These are phyloP conservation scores for Xanthoconium separans DNA, from an alignment of 1,284 basidiomycete genomes.

Conservation along the genomic window DNA sequence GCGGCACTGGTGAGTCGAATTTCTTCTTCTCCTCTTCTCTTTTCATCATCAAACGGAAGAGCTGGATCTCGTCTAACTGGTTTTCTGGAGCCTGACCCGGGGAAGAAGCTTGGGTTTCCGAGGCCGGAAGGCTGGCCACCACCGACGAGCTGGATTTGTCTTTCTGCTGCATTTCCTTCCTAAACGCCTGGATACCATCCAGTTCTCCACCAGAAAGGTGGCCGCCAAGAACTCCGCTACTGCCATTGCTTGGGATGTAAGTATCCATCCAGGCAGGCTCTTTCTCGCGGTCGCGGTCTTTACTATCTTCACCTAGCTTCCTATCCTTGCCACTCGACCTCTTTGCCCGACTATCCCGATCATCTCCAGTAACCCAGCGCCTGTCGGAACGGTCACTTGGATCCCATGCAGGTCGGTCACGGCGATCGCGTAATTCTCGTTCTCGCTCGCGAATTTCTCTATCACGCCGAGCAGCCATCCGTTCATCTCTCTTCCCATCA, in stretches of 20 bases:
- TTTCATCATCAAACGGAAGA: conserved; percentile 86
- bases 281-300: conserved; percentile 67
- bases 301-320: conserved; percentile 53
- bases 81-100: conserved; percentile 29
- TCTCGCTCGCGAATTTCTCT: conserved; percentile 33
- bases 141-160: conserved; percentile 40
- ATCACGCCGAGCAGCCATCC: conserved; percentile 60
- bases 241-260: conserved; percentile 64
- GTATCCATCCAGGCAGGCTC: conserved; percentile 93
- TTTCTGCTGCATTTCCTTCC: conserved; percentile 83
- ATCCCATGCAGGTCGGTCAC: conserved; percentile 49
- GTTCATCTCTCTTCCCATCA: conserved; percentile 75
- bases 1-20: conserved; percentile 28
- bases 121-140: conserved; percentile 5
- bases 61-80: conserved; percentile 78
- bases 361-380: conserved; percentile 62
- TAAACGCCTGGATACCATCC: conserved; percentile 89
- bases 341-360: conserved; percentile 61
- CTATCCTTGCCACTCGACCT: conserved; percentile 59
- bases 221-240: conserved; percentile 57
- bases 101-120: conserved; percentile 33
- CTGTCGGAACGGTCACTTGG: conserved; percentile 37
- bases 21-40: conserved; percentile 73
- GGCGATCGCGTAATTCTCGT: conserved; percentile 35
- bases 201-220: conserved; percentile 60